Evolutionary conservation across 2,329 filamentous ascomycete species (phyloP), one percentile per base, ranked within the genome.

Genomic region (Leptographium flavum): DNA sequence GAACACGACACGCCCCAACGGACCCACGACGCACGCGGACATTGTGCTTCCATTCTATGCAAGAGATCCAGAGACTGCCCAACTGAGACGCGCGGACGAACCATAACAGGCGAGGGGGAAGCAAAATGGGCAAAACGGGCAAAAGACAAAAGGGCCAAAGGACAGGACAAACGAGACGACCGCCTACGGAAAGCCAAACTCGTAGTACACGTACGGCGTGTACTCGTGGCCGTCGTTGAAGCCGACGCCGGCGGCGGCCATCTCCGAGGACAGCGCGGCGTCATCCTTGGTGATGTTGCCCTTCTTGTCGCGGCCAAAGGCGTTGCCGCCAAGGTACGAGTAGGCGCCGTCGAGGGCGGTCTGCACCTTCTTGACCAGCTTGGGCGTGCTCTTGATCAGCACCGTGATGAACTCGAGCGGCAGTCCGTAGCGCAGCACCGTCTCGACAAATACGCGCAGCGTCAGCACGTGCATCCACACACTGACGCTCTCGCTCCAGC

Each of bases 131-230:
- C 13, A 32, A 3, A 23, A 39, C 8, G 15, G 11, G 17, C 13
- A 5, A 35, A 14, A 17, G 14, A 21, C n/a, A 1, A 39, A 45
- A 25, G 10, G 23, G n/a, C 32, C n/a, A n/a, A n/a, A n/a, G n/a
- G n/a, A n/a, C n/a, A n/a, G n/a, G n/a, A n/a, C n/a, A n/a, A 39
- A 32, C 17, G 17, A 19, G 17, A 17, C 8, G 4, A 30, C 17
- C 22, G 14, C 3, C 40, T 49, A 69, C 28, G 71, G 70, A 47
- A 96, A 79, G 59, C 92, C 85, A 60, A 96, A 84, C 60, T 94
- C 86, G 65, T 96, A 98, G 69, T 88, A 95, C 59, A 96, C 92
- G 64, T 93, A 98, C 35, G 92, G 83, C 49, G 87, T 92, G 68
- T 96, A 98, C 61, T 95, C 87, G 54, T 76, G 71, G 45, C 80